phyloP scores from a whole-genome alignment of 805 yeast genomes.

The Komagataella kurtzmanii region DNA sequence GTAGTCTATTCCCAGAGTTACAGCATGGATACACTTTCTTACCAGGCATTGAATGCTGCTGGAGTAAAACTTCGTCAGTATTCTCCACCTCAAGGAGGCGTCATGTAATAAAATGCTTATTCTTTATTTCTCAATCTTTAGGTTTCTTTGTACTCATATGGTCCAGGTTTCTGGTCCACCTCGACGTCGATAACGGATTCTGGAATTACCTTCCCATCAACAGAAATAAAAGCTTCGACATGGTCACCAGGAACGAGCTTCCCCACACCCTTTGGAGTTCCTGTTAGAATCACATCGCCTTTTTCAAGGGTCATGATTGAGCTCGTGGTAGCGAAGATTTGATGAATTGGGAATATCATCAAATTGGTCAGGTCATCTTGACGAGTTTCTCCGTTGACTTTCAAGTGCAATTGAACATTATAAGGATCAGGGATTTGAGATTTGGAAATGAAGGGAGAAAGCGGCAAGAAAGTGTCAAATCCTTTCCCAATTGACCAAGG shows the following conservation, averaged over 20 bases:
- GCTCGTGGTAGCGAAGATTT: slow-evolving; percentile 68
- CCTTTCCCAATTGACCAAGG: slow-evolving; percentile 98
- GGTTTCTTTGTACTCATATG: slow-evolving; percentile 38
- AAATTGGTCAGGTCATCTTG: slow-evolving; percentile 68
- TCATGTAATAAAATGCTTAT: not conserved
- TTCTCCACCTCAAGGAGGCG: slow-evolving; percentile 21
- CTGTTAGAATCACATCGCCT: slow-evolving; percentile 87
- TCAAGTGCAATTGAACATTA: slow-evolving; percentile 46
- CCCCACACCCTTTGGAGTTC: slow-evolving; percentile 98
- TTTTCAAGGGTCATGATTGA: slow-evolving; percentile 82
- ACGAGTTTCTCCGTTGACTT: slow-evolving; percentile 54
- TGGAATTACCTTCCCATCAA: slow-evolving; percentile 41
- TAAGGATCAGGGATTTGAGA: slow-evolving; percentile 58
- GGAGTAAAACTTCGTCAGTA: slow-evolving; percentile 60
- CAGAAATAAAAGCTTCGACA: slow-evolving; percentile 48
- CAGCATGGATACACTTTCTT: slow-evolving; percentile 78
- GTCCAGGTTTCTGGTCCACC: slow-evolving; percentile 45
- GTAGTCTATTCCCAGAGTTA: slow-evolving; percentile 90
- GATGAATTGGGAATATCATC: slow-evolving; percentile 83
- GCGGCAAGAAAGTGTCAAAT: slow-evolving; percentile 88
- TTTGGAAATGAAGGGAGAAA: slow-evolving; percentile 64
- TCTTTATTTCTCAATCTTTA: slow-evolving; percentile 2
- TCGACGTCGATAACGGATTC: slow-evolving; percentile 32
- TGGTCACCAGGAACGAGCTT: slow-evolving; percentile 65
- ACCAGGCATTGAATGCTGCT: slow-evolving; percentile 58